Evolutionary conservation across 2,329 filamentous ascomycete species (phyloP), one percentile per base, ranked within the genome.

Genomic region (Sarocladium oryzae): DNA sequence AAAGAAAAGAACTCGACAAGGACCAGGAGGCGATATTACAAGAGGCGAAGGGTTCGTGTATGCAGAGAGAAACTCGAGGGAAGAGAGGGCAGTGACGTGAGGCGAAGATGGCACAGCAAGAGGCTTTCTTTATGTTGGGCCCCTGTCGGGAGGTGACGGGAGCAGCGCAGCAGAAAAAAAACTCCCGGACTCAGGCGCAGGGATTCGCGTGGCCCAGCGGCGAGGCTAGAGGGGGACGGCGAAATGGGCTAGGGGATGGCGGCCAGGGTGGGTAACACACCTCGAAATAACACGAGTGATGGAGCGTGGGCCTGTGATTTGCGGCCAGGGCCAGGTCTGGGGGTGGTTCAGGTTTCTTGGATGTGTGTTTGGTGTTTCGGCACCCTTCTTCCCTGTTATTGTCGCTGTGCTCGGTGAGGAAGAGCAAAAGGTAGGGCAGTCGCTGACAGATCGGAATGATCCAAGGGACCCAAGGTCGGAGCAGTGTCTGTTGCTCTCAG

Each of bases 211-310:
- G 46, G 46, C 32, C 21, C 30, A 49, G 33, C 46, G 21, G 46
- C 32, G 21, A 36, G 30, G 46, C 46, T 36, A 37, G 46, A n/a
- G n/a, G n/a, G 30, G 32, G 46, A 49, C 15, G 46, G 46, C n/a
- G 46, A 49, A 49, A 49, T 49, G 46, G 46, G 46, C 30, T 49
- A 49, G 46, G 46, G 46, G 45, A 36, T n/a, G n/a, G 33, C 33
- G 20, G 46, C 18, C 20, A 49, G n/a, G 46, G 46, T 36, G 46
- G 46, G 43, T 48, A 49, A 49, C 46, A 49, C 46, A 49, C 46
- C 46, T 49, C 21, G 32, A 49, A 49, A 49, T 49, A 49, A 49
- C 46, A 49, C 45, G 28, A 36, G 21, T 9, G 23, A 43, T 20
- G 21, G 23, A 16, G 40, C 40, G 40, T 32, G 46, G 33, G 46